These are phyloP conservation scores for Dimocarpus longan DNA, from an alignment of 345 rosid species.

Conservation along the genomic window DNA sequence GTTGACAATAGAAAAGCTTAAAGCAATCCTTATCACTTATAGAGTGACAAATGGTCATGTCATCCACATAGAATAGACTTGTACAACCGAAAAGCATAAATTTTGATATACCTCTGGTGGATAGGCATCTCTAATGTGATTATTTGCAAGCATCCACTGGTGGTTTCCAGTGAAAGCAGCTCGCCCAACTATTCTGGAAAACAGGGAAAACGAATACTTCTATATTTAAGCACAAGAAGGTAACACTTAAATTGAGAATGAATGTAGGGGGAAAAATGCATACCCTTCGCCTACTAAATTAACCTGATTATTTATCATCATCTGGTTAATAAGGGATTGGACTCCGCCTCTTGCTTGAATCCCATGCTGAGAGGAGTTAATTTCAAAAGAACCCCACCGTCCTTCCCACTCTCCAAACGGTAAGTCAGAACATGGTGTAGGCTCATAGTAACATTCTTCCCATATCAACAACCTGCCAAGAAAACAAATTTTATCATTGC, in stretches of 20 bases:
- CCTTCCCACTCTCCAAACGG: constrained; percentile 50
- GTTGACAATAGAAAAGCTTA: neutral
- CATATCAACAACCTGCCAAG: constrained; percentile 80
- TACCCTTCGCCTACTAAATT: constrained; percentile 91
- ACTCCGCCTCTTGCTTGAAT: constrained; percentile 45
- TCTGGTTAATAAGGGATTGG: constrained; percentile 60
- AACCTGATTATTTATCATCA: constrained; percentile 78
- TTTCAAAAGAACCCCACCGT: constrained; percentile 34
- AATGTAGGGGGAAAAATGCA: constrained; percentile 17
- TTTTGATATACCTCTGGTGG: constrained; percentile 66
- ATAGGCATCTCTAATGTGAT: constrained; percentile 48
- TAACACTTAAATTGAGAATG: constrained; percentile 9
- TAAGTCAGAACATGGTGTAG: constrained; percentile 28
- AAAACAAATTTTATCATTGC: neutral
- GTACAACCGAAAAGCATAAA: neutral
- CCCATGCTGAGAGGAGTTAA: constrained; percentile 32
- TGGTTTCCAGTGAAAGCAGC: constrained; percentile 89
- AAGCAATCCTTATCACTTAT: neutral
- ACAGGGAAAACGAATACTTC: constrained; percentile 14
- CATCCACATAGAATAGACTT: neutral
- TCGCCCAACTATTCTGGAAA: constrained; percentile 77
- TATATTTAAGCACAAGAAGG: neutral
- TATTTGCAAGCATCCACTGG: constrained; percentile 78
- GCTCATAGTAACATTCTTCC: constrained; percentile 79
- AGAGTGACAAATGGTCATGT: neutral